Evolutionary conservation across 257 asterid genomes (phyloP).

Genomic region (Penstemon newberryi): DNA sequence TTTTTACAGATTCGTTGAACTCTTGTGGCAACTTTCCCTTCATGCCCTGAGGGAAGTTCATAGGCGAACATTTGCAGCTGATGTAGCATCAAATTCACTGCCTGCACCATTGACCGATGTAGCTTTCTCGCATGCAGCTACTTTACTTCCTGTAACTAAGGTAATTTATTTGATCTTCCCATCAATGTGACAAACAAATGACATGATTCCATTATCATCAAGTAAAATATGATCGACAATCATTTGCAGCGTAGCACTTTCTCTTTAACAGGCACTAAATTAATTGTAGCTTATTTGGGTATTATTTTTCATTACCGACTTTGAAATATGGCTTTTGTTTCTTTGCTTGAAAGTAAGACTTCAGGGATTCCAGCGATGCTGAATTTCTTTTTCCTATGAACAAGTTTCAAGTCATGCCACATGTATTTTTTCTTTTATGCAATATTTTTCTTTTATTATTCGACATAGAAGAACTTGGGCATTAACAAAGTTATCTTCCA

Average conservation of each 20-base stretch:
- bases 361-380: not conserved
- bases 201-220: slow-evolving; percentile 9
- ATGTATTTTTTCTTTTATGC: not conserved
- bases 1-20: slow-evolving; percentile 84
- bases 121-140: slow-evolving; percentile 98
- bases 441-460: not conserved
- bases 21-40: slow-evolving; percentile 96
- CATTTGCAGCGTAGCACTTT: not conserved
- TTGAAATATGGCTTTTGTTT: not conserved
- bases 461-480: not conserved
- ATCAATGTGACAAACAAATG: slow-evolving; percentile 12
- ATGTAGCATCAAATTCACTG: slow-evolving; percentile 82
- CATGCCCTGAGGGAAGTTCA: slow-evolving; percentile 99
- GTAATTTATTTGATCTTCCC: slow-evolving; percentile 40
- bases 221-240: slow-evolving; percentile 11
- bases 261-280: slow-evolving; percentile 7
- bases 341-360: slow-evolving; percentile 4
- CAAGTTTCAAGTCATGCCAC: not conserved
- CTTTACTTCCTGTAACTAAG: slow-evolving; percentile 95
- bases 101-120: slow-evolving; percentile 99
- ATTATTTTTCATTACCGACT: not conserved
- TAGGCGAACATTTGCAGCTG: slow-evolving; percentile 83
- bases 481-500: slow-evolving; percentile 12
- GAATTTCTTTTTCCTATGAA: not conserved
- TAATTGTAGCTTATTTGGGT: not conserved